Conservation (phyloP, 129 eudicot genomes). For the Artemisia tridentata region DNA sequence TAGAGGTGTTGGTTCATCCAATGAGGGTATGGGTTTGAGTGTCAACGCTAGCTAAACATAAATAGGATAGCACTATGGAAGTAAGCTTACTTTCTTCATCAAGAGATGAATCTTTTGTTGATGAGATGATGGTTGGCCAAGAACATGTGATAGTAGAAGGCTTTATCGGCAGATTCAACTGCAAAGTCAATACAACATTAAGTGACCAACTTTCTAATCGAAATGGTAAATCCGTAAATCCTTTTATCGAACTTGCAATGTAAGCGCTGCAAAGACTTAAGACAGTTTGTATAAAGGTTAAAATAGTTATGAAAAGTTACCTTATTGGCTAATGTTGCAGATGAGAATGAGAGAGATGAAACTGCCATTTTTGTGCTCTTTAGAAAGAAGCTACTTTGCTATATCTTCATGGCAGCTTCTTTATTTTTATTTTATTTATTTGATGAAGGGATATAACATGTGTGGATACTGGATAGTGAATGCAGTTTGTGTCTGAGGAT, state of each 20-base stretch:
- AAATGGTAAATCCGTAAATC: not conserved
- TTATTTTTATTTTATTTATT: not conserved
- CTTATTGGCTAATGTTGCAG: slow-evolving; percentile 42
- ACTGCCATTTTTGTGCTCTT: slow-evolving; percentile 51
- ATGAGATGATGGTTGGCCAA: slow-evolving; percentile 34
- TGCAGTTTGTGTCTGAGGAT: slow-evolving; percentile 18
- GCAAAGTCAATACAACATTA: slow-evolving; percentile 18
- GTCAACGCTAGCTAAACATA: not conserved
- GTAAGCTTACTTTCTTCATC: slow-evolving; percentile 43
- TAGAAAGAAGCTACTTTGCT: slow-evolving; percentile 9
- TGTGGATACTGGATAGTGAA: slow-evolving; percentile 22
- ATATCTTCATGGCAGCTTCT: slow-evolving; percentile 14
- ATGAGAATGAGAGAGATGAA: slow-evolving; percentile 58
- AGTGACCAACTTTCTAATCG: not conserved
- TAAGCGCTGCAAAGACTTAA: not conserved
- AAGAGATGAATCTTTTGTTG: slow-evolving; percentile 33
- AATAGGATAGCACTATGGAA: not conserved
- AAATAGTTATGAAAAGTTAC: slow-evolving; percentile 25
- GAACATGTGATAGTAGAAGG: slow-evolving; percentile 32
- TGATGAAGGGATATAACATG: slow-evolving; percentile 8
- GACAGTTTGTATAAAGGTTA: not conserved
- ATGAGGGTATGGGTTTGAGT: not conserved
- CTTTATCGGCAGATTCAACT: slow-evolving; percentile 41
- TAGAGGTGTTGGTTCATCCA: no score
- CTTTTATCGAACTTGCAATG: not conserved